Evolutionary conservation across 2,329 filamentous ascomycete genomes (phyloP).

Genomic region (Ophidiomyces ophidiicola): DNA sequence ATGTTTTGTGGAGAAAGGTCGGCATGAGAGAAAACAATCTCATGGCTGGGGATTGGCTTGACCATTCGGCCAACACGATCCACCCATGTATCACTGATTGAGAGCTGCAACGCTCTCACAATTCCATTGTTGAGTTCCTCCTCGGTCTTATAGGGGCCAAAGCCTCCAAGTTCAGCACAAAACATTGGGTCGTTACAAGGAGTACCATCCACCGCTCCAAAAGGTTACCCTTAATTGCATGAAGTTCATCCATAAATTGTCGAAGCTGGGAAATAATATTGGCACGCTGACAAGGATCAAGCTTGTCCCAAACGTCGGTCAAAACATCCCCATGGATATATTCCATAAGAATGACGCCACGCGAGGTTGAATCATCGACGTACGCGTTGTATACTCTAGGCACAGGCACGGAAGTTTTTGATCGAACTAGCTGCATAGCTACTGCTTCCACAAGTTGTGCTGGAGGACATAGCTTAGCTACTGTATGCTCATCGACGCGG

Average conservation of each 20-base stretch:
- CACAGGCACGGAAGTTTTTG: conserved; percentile 16
- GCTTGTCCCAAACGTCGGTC: conserved; percentile 13
- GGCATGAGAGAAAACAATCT: conserved; percentile 22
- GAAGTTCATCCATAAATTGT: conserved; percentile 14
- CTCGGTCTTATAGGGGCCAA: conserved; percentile 16
- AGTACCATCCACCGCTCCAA: conserved; percentile 16
- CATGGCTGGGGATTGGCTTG: conserved; percentile 10
- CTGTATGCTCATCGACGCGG: conserved; percentile 28
- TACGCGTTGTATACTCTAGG: conserved; percentile 16
- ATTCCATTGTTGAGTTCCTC: conserved; percentile 15
- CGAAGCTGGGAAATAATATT: conserved; percentile 14
- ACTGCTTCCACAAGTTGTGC: conserved; percentile 9
- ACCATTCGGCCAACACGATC: conserved; percentile 13
- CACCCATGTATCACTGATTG: conserved; percentile 12
- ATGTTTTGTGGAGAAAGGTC: conserved; percentile 21
- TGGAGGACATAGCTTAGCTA: conserved; percentile 3
- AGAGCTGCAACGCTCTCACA: conserved; percentile 13
- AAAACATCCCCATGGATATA: conserved; percentile 14
- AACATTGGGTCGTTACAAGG: conserved; percentile 15
- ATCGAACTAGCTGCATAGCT: conserved; percentile 15
- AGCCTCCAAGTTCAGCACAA: conserved; percentile 10
- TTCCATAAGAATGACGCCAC: conserved; percentile 16
- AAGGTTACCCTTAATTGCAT: conserved; percentile 14
- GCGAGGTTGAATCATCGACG: conserved; percentile 8
- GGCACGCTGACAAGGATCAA: conserved; percentile 3